Conservation (phyloP, 1,284 basidiomycete genomes). For the Rhodotorula sp. region DNA sequence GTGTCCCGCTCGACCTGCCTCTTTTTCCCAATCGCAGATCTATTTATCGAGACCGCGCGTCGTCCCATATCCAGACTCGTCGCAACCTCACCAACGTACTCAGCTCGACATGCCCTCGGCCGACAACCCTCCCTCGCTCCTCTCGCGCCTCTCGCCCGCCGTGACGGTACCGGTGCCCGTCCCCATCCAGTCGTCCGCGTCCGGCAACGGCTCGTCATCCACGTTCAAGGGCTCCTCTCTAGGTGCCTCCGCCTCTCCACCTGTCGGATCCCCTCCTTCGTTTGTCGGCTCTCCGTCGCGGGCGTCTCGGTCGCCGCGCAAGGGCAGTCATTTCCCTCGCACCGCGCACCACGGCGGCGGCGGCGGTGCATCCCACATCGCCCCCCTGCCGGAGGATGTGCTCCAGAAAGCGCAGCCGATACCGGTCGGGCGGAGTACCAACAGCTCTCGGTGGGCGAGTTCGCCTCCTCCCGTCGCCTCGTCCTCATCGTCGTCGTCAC, state of each 20-base stretch:
- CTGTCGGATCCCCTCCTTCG: not conserved
- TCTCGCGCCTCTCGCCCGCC: slow-evolving; percentile 15
- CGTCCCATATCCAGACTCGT: too few species aligned
- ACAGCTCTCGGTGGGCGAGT: slow-evolving; percentile 13
- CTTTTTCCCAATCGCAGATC: too few species aligned
- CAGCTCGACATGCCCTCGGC: slow-evolving; percentile 5
- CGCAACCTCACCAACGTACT: too few species aligned
- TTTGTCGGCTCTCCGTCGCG: not conserved
- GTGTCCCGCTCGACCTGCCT: not conserved
- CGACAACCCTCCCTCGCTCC: slow-evolving; percentile 9
- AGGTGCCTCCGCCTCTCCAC: not conserved
- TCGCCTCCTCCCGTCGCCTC: not conserved
- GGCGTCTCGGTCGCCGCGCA: slow-evolving; percentile 3
- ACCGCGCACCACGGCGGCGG: not conserved
- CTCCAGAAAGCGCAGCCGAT: slow-evolving; percentile 5
- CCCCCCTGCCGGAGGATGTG: not conserved
- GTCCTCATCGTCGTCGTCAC: not conserved
- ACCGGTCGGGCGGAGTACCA: slow-evolving; percentile 1
- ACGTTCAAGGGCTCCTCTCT: not conserved
- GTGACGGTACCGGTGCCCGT: not conserved
- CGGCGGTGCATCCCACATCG: not conserved
- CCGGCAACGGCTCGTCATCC: too few species aligned
- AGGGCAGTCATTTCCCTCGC: not conserved
- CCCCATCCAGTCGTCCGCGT: not conserved
- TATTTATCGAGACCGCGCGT: too few species aligned